Percentiles rank a stretch among this genome's conserved stretches.
Evolutionary conservation across 2,329 filamentous ascomycete species (phyloP).

Genomic region (Arthrobotrys pseudoclavata): DNA sequence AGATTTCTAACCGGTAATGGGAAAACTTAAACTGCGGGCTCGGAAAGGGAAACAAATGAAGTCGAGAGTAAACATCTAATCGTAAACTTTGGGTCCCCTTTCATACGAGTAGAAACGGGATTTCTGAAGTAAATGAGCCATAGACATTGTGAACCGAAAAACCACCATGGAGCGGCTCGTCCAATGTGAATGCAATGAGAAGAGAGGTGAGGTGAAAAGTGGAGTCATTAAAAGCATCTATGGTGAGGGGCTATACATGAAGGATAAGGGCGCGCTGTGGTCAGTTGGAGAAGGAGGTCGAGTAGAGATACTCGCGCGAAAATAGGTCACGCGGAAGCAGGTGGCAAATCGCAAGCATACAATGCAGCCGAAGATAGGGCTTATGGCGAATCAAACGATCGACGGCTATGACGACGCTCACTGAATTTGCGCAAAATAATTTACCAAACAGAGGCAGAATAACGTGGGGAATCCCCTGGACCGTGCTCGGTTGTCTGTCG

Average conservation of each 20-base stretch:
- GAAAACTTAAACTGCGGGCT: slow-evolving; percentile 45
- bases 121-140: slow-evolving; percentile 17
- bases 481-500: not conserved
- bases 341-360: slow-evolving; percentile 36
- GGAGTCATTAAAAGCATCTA: slow-evolving; percentile 53
- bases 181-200: slow-evolving; percentile 15
- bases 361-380: slow-evolving; percentile 19
- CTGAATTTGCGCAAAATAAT: not conserved
- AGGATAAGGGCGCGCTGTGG: slow-evolving; percentile 14
- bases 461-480: not conserved
- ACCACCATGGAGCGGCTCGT: slow-evolving; percentile 5
- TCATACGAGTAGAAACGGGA: not conserved
- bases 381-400: slow-evolving; percentile 40
- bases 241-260: slow-evolving; percentile 41
- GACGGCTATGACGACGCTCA: slow-evolving; percentile 28
- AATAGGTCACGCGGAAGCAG: not conserved
- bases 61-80: slow-evolving; percentile 46
- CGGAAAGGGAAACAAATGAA: slow-evolving; percentile 25
- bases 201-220: slow-evolving; percentile 23
- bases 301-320: slow-evolving; percentile 9
- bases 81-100: slow-evolving; percentile 30
- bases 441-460: slow-evolving; percentile 9
- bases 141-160: slow-evolving; percentile 23
- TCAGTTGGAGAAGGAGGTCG: slow-evolving; percentile 46
- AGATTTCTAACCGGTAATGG: slow-evolving; percentile 52